Conservation (phyloP, 2,329 filamentous ascomycete genomes). For the Penicillium fuscoglaucum region DNA sequence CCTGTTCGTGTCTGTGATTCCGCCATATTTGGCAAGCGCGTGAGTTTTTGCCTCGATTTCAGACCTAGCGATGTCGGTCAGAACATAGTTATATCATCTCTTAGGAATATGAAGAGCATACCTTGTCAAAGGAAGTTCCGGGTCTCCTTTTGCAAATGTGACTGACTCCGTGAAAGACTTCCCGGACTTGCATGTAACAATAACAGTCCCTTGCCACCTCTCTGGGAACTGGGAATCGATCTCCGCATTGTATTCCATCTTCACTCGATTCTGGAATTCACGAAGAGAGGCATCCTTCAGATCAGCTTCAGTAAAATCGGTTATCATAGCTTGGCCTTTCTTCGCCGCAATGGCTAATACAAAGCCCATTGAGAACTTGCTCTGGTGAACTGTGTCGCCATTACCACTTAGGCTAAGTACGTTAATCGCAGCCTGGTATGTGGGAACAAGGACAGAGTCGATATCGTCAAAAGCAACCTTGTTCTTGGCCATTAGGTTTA, state of each 20-base stretch:
- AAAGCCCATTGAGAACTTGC: conserved; percentile 39
- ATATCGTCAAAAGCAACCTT: conserved; percentile 30
- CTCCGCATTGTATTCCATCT: conserved; percentile 13
- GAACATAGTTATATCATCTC: no score
- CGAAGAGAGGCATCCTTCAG: conserved; percentile 26
- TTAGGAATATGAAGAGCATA: conserved; percentile 6
- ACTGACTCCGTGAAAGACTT: conserved; percentile 25
- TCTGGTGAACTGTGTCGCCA: conserved; percentile 36
- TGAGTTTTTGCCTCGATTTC: conserved; percentile 25
- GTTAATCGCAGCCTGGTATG: conserved; percentile 35
- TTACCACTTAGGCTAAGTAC: conserved; percentile 31
- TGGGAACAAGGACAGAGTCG: conserved; percentile 27
- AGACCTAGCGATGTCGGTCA: conserved; percentile 7
- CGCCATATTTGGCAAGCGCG: conserved; percentile 26
- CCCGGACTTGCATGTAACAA: conserved; percentile 27
- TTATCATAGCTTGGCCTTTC: conserved; percentile 35
- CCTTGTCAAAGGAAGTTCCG: conserved; percentile 30
- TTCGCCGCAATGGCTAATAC: conserved; percentile 35
- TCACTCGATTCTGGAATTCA: conserved; percentile 27
- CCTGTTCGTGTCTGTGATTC: conserved; percentile 18
- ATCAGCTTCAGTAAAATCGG: conserved; percentile 33
- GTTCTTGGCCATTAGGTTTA: conserved; percentile 20
- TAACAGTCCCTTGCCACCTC: conserved; percentile 32
- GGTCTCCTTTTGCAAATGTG: conserved; percentile 33
- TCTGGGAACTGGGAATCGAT: conserved; percentile 32